Conservation (phyloP, 1,284 basidiomycete genomes). For the Fistulinella cinereoalba region DNA sequence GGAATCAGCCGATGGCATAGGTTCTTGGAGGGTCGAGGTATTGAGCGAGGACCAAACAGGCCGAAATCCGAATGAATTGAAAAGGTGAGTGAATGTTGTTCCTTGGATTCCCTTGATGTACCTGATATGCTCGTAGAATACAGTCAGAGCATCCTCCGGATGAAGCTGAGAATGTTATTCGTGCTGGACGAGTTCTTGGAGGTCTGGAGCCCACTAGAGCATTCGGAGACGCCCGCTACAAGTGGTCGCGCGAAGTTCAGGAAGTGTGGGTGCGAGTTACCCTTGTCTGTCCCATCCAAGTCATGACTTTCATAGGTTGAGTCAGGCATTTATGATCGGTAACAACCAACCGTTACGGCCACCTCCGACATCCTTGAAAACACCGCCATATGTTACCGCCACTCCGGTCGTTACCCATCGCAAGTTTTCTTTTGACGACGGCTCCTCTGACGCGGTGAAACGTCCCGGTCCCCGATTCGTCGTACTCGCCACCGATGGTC, state of each 20-base stretch:
- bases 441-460: slow-evolving; percentile 16
- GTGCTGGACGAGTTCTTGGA: slow-evolving; percentile 85
- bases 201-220: slow-evolving; percentile 93
- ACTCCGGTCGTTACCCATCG: slow-evolving; percentile 86
- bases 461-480: slow-evolving; percentile 58
- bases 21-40: slow-evolving; percentile 86
- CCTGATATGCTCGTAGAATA: slow-evolving; percentile 54
- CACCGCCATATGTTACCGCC: slow-evolving; percentile 94
- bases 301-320: slow-evolving; percentile 43
- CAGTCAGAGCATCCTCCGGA: slow-evolving; percentile 84
- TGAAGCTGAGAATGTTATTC: slow-evolving; percentile 81
- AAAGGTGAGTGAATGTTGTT: slow-evolving; percentile 45
- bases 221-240: slow-evolving; percentile 95
- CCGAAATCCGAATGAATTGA: slow-evolving; percentile 79
- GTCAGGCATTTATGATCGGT: slow-evolving; percentile 63
- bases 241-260: slow-evolving; percentile 76
- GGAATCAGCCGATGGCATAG: slow-evolving; percentile 52
- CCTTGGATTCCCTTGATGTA: background rate
- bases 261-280: slow-evolving; percentile 53
- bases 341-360: slow-evolving; percentile 59
- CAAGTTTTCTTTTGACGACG: slow-evolving; percentile 49
- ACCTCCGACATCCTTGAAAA: slow-evolving; percentile 63
- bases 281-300: background rate
- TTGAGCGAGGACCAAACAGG: slow-evolving; percentile 96
- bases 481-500: slow-evolving; percentile 89